phyloP scores from a whole-genome alignment of 2,329 filamentous ascomycete species.

The Diaporthe caulivora region DNA sequence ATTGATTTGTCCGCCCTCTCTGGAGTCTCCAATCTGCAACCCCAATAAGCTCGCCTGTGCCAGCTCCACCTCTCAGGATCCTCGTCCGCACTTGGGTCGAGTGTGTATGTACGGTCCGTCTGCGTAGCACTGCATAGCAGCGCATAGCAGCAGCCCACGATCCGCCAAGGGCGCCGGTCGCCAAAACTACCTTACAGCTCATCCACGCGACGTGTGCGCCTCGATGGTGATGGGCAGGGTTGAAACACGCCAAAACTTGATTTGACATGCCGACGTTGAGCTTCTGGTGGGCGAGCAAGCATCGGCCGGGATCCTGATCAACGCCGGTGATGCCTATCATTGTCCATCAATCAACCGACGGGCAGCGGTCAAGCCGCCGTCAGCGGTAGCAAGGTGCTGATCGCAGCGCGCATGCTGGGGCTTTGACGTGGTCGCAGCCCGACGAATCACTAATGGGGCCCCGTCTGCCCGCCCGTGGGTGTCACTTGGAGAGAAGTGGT shows the following conservation, averaged over 20 bases:
- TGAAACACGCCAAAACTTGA: slow-evolving; percentile 36
- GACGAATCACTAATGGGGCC: slow-evolving; percentile 23
- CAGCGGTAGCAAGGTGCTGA: slow-evolving; percentile 20
- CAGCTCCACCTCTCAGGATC: slow-evolving; percentile 25
- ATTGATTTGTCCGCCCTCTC: slow-evolving; percentile 22
- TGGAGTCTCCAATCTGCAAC: background rate
- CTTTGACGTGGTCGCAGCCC: slow-evolving; percentile 30
- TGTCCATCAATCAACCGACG: slow-evolving; percentile 33
- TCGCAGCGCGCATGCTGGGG: slow-evolving; percentile 27
- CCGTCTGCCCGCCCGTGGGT: slow-evolving; percentile 15
- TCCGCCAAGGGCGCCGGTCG: slow-evolving; percentile 17
- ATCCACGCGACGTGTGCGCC: slow-evolving; percentile 26
- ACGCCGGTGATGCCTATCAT: slow-evolving; percentile 27
- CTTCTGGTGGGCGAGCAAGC: slow-evolving; percentile 26
- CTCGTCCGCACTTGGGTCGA: slow-evolving; percentile 8
- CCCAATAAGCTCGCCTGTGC: slow-evolving; percentile 13
- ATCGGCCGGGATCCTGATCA: slow-evolving; percentile 29
- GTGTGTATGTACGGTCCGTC: background rate
- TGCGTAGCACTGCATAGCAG: background rate
- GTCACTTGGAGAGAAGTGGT: slow-evolving; percentile 9
- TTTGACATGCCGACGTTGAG: slow-evolving; percentile 23
- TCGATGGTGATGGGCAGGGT: slow-evolving; percentile 29
- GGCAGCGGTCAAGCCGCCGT: slow-evolving; percentile 26
- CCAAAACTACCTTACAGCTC: slow-evolving; percentile 21
- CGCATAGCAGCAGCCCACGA: background rate